These are phyloP conservation scores for Erigeron philadelphicus DNA, from an alignment of 140 eudicot genomes.

Conservation along the genomic window DNA sequence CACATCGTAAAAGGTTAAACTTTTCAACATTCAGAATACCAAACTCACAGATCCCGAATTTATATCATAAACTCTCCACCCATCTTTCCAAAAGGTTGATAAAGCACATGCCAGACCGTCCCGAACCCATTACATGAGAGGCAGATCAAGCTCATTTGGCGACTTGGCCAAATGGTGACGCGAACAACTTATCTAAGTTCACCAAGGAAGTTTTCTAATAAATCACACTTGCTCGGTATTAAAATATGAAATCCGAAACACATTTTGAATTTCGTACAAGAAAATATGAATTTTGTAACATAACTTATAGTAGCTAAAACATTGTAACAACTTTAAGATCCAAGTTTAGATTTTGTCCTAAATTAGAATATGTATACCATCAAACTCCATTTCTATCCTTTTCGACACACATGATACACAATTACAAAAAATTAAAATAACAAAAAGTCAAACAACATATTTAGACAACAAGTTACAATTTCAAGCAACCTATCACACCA, in stretches of 20 bases:
- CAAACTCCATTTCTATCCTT: constrained; percentile 7
- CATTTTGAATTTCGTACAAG: neutral
- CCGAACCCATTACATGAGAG: no score
- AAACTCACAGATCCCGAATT: constrained; percentile 9
- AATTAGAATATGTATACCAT: constrained; percentile 8
- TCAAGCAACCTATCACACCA: neutral
- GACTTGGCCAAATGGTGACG: no score
- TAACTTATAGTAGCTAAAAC: neutral
- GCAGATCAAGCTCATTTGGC: no score
- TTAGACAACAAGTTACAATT: constrained; percentile 3
- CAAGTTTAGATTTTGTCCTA: constrained; percentile 10
- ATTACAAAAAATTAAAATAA: neutral
- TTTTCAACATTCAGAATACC: neutral
- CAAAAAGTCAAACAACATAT: constrained; percentile 16
- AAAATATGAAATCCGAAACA: neutral
- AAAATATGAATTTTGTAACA: neutral
- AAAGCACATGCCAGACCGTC: no score
- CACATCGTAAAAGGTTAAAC: neutral
- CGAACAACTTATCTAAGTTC: no score
- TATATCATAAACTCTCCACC: neutral
- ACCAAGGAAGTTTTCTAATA: no score
- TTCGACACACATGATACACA: constrained; percentile 5
- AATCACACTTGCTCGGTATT: no score
- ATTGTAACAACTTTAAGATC: constrained; percentile 5
- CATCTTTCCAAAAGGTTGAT: no score